Percentiles rank a stretch among this genome's conserved stretches.
phyloP scores from a whole-genome alignment of 1,139 yeast genomes.

The Yamadazyma sp. region DNA sequence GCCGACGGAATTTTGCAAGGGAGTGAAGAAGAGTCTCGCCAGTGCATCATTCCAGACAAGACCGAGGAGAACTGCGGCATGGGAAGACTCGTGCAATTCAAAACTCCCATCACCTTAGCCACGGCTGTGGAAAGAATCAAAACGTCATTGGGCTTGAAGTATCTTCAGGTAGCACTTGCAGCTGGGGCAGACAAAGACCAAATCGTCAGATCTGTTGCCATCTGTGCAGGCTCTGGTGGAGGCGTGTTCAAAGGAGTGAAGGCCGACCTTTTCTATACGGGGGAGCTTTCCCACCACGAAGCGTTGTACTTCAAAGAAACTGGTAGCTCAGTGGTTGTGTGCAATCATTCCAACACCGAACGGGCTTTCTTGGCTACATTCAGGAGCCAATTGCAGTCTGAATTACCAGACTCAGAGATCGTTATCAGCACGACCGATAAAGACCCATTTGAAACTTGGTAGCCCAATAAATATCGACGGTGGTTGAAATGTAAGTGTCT shows the following conservation, averaged over 20 bases:
- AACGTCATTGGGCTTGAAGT: conserved; percentile 45
- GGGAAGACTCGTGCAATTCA: conserved; percentile 70
- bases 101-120: conserved; percentile 40
- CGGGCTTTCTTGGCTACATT: conserved; percentile 69
- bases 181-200: conserved; percentile 28
- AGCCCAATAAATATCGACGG: too few species aligned
- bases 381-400: conserved; percentile 46
- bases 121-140: conserved; percentile 58
- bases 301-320: conserved; percentile 66
- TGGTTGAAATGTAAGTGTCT: too few species aligned
- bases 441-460: conserved; percentile 55
- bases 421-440: conserved; percentile 49
- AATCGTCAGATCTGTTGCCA: conserved; percentile 57
- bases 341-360: conserved; percentile 92
- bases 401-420: conserved; percentile 46
- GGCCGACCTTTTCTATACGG: conserved; percentile 84
- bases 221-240: conserved; percentile 97
- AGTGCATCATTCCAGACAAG: conserved; percentile 30
- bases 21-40: conserved; percentile 20
- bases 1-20: conserved; percentile 56
- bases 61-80: conserved; percentile 54
- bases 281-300: conserved; percentile 94
- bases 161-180: conserved; percentile 65
- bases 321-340: conserved; percentile 73
- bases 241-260: conserved; percentile 59